Evolutionary conservation across 1,139 yeast genomes (phyloP), one percentile per base, ranked within the genome.

Genomic region (Taphrina sp.): DNA sequence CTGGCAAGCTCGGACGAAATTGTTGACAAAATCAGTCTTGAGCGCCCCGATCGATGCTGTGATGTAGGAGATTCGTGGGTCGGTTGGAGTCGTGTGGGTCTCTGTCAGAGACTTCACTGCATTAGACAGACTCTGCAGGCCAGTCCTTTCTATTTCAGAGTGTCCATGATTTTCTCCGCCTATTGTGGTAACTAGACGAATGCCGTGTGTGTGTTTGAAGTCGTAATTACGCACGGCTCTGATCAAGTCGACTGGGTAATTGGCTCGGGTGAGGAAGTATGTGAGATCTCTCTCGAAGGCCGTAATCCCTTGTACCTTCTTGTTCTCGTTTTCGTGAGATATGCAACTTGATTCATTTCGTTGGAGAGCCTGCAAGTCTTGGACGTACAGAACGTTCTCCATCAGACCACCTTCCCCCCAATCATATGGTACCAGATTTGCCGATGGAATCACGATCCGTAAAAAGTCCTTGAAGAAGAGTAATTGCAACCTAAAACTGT

Each of bases 401-500:
- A 64, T 57, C 5, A 58, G 58, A 10, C 58, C 59, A 8, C 61
- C 58, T 42, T 64, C 66, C n/a, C 66, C 66, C 66, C 66, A 64
- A 41, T 64, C 66, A 36, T 61, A 63, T 10, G 58, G 57, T 14
- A 64, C 60, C 8, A 64, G 58, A 42, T 64, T 64, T 7, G 66
- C 66, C 34, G 65, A 55, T 8, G 66, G 66, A 4, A 64, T 46
- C 24, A 54, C 59, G 12, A 64, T 51, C 7, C 66, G 59, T 17
- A 64, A 41, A 39, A 57, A 59, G 22, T 44, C 46, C 16, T 59
- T 59, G 41, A 58, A 61, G 42, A 64, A 63, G 3, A 64, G 53
- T 8, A 64, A 52, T 57, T 62, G 62, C 23, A 63, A 52, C 36
- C 43, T 45, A 16, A 0, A 7, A 5, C n/a, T n/a, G n/a, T n/a